These are phyloP conservation scores for Aspergillus hortae DNA, from an alignment of 2,329 filamentous ascomycete species.

Conservation along the genomic window DNA sequence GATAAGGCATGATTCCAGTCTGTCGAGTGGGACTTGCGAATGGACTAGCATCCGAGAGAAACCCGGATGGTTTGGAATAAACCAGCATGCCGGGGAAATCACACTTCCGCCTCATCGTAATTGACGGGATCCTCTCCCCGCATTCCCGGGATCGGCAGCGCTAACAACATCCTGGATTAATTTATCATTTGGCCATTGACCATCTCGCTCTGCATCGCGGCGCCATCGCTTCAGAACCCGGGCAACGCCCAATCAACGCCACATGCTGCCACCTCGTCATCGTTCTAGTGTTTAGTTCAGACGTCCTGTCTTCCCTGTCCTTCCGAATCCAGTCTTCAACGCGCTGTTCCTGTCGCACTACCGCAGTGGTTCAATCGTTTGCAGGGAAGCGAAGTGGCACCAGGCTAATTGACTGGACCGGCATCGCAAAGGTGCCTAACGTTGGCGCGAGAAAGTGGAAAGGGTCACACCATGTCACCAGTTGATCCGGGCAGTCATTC, in stretches of 20 bases:
- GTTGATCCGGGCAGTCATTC: too few relatives aligned
- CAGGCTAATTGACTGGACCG: too few relatives aligned
- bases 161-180: conserved; percentile 8
- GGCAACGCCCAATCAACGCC: conserved; percentile 13
- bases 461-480: too few relatives aligned
- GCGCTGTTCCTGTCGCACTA: background rate
- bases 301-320: background rate
- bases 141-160: conserved; percentile 18
- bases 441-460: too few relatives aligned
- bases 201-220: background rate
- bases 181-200: conserved; percentile 14
- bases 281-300: conserved; percentile 2
- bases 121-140: conserved; percentile 19
- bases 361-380: background rate
- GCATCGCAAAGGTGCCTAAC: too few relatives aligned
- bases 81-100: background rate
- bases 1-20: background rate
- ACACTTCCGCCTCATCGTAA: conserved; percentile 5
- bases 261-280: conserved; percentile 14
- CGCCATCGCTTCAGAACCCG: conserved; percentile 6
- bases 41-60: background rate
- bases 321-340: background rate
- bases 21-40: background rate
- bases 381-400: too few relatives aligned
- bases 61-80: conserved; percentile 1